A percentile compares a stretch with the other conserved stretches of the same genome.
These are phyloP conservation scores for Sisymbrium irio DNA, from an alignment of 345 rosid genomes.

Conservation along the genomic window DNA sequence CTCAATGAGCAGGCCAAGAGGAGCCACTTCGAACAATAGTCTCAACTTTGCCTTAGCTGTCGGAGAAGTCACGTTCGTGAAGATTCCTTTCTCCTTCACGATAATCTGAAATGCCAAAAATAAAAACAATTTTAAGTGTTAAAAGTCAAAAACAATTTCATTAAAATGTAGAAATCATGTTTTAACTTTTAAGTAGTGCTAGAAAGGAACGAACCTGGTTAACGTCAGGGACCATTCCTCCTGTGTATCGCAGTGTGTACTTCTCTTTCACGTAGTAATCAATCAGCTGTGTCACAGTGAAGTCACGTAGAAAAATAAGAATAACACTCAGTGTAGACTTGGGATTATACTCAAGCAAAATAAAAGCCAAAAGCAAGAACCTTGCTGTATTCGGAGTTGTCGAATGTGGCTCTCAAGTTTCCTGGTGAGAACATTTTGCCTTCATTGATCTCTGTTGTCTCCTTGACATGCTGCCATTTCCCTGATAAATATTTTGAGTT, in stretches of 20 bases:
- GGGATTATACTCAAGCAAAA: neutral
- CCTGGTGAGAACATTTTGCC: constrained; percentile 97
- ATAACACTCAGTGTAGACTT: neutral
- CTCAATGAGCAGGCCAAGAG: constrained; percentile 72
- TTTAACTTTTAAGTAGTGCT: neutral
- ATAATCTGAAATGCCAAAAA: constrained; percentile 50
- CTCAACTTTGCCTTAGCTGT: constrained; percentile 93
- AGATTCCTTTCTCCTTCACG: constrained; percentile 92
- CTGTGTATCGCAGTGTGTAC: constrained; percentile 96
- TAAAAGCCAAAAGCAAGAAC: constrained; percentile 27
- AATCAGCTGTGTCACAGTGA: constrained; percentile 50
- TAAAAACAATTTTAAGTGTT: neutral
- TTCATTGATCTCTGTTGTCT: constrained; percentile 77
- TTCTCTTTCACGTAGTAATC: constrained; percentile 86
- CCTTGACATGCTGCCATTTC: constrained; percentile 96
- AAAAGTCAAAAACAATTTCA: too few relatives aligned
- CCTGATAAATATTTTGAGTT: constrained; percentile 42
- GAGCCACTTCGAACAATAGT: constrained; percentile 88
- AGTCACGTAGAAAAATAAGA: neutral
- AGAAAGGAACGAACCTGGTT: constrained; percentile 55
- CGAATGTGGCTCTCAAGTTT: constrained; percentile 92
- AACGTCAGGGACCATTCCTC: constrained; percentile 99
- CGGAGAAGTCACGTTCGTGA: constrained; percentile 89
- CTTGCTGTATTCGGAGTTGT: constrained; percentile 81
- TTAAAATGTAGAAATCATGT: neutral